Conservation (phyloP, 345 rosid species). For the Rubroshorea leprosula region DNA sequence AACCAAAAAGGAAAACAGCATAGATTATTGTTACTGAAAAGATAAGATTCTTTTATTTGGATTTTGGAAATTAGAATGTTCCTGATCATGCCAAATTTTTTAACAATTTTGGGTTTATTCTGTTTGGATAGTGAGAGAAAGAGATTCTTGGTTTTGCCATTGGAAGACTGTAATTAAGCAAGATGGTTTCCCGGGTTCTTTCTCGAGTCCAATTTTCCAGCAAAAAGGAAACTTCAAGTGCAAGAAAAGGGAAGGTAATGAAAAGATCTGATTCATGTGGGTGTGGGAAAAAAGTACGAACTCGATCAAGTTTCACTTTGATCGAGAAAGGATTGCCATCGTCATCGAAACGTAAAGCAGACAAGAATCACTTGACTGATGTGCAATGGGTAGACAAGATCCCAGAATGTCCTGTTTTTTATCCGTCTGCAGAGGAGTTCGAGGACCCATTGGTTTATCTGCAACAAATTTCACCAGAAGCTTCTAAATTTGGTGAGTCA, state of each 20-base stretch:
- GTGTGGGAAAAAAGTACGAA: neutral
- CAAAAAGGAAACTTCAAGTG: too few species aligned
- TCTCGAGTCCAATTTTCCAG: neutral
- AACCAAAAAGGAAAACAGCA: neutral
- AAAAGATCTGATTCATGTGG: neutral
- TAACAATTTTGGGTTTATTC: neutral
- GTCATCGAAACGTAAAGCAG: neutral
- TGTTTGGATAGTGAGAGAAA: neutral
- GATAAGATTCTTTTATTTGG: too few species aligned
- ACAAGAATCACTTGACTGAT: conserved; percentile 9
- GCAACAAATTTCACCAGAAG: conserved; percentile 49
- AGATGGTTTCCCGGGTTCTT: neutral
- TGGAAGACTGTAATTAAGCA: neutral
- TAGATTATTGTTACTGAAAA: too few species aligned
- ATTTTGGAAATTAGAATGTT: too few species aligned
- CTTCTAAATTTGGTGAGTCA: conserved; percentile 47
- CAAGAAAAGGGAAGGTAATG: neutral
- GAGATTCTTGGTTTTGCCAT: too few species aligned
- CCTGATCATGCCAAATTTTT: too few species aligned
- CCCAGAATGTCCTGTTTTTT: conserved; percentile 48
- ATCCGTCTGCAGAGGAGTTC: conserved; percentile 52
- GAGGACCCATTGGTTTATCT: conserved; percentile 52
- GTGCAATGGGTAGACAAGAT: conserved; percentile 50
- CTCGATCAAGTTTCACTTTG: neutral
- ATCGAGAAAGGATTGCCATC: neutral